Evolutionary conservation across 192 early-diverging fungal species (phyloP).

Genomic region (Linnemannia zychae): DNA sequence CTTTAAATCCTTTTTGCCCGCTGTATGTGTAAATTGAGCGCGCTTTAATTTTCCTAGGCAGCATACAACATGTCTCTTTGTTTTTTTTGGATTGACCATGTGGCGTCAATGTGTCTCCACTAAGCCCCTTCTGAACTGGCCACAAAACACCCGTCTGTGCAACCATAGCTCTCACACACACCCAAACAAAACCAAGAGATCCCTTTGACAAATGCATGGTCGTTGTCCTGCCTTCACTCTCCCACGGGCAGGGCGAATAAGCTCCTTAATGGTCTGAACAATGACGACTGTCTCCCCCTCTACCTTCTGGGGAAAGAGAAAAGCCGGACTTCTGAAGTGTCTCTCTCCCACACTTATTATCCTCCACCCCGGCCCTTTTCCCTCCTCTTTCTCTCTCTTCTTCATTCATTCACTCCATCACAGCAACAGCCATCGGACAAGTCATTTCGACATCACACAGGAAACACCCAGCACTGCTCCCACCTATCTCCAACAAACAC

Average conservation of each 20-base stretch:
- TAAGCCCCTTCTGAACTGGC: constrained; percentile 1
- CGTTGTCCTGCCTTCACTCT: not conserved
- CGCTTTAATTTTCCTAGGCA: too few relatives aligned
- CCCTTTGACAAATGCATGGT: not conserved
- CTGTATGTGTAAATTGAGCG: too few relatives aligned
- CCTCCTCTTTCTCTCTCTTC: not conserved
- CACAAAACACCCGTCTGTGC: not conserved
- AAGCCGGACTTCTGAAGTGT: not conserved
- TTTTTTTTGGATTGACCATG: not conserved
- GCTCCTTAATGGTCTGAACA: not conserved
- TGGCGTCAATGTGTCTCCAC: not conserved
- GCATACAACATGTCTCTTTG: too few relatives aligned
- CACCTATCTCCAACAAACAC: not conserved
- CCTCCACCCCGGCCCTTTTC: not conserved
- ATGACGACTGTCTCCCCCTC: not conserved
- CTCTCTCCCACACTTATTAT: not conserved
- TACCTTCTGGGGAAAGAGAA: not conserved
- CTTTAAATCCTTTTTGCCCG: not conserved
- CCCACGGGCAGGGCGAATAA: not conserved
- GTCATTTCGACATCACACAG: not conserved
- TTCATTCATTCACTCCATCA: not conserved
- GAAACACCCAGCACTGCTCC: not conserved
- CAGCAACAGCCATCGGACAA: constrained; percentile 4
- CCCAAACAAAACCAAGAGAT: not conserved
- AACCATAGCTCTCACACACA: not conserved